Percentiles rank a stretch among this genome's conserved stretches.
Conservation (phyloP, 148 eudicot species). For the Amaranthus hypochondriacus region DNA sequence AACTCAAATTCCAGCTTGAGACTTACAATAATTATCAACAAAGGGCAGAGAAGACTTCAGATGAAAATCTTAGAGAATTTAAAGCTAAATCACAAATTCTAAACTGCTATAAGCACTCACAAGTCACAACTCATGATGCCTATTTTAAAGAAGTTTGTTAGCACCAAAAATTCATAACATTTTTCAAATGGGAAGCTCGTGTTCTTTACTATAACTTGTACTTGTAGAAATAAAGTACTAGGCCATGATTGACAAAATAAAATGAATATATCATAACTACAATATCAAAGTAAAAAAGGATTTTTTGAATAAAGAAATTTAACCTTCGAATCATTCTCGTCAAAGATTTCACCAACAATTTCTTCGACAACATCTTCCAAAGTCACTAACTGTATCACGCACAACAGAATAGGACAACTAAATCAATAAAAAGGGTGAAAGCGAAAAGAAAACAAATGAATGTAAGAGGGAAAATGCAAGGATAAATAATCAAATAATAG, state of each 20-base stretch:
- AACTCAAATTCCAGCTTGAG: too few species aligned
- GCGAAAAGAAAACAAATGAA: neutral
- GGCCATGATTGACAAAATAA: neutral
- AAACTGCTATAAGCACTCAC: neutral
- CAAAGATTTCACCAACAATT: constrained; percentile 98
- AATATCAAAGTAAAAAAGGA: neutral
- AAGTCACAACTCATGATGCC: neutral
- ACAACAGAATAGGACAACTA: constrained; percentile 14
- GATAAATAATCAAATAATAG: neutral
- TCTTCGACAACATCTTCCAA: constrained; percentile 98
- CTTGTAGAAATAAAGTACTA: neutral
- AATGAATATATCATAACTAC: neutral
- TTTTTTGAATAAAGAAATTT: neutral
- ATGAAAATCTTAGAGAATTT: too few species aligned
- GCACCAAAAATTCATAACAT: neutral
- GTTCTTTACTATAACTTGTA: neutral
- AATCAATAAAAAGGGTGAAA: neutral
- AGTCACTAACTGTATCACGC: constrained; percentile 73
- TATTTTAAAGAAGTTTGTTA: neutral
- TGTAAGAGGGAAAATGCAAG: neutral
- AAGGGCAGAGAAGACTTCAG: too few species aligned
- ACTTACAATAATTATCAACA: too few species aligned
- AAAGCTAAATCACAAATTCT: too few species aligned
- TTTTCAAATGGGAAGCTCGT: constrained; percentile 3
- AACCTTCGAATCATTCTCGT: constrained; percentile 97